These are phyloP conservation scores for Jackrogersella multiformis DNA, from an alignment of 495 filamentous ascomycete genomes.

Conservation along the genomic window DNA sequence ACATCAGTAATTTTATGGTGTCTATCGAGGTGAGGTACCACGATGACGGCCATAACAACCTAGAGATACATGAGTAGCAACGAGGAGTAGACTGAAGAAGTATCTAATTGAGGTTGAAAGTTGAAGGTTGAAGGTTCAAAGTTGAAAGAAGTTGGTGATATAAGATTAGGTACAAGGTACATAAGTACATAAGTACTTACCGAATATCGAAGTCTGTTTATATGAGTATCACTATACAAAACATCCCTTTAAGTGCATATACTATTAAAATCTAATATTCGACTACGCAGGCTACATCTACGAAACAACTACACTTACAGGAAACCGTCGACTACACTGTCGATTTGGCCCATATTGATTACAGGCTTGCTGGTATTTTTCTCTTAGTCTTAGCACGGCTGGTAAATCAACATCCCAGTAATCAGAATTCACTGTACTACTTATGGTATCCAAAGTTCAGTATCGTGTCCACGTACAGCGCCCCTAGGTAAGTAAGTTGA, in stretches of 20 bases:
- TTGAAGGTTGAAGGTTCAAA: no score
- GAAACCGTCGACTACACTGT: not conserved
- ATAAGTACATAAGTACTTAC: no score
- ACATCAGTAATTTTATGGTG: constrained; percentile 24
- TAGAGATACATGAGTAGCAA: constrained; percentile 9
- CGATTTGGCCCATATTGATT: no score
- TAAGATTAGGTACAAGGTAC: no score
- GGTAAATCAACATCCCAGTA: no score
- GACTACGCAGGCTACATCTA: not conserved
- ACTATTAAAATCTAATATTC: not conserved
- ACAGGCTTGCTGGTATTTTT: no score
- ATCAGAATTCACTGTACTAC: no score
- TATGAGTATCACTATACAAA: not conserved
- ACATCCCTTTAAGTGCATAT: not conserved
- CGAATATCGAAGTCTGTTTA: not conserved
- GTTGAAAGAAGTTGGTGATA: no score
- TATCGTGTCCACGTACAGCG: no score
- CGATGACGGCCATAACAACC: constrained; percentile 29
- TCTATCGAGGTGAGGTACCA: constrained; percentile 32
- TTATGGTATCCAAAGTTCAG: no score
- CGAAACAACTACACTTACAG: not conserved
- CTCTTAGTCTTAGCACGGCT: no score
- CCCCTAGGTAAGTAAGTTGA: no score
- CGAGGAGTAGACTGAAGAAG: not conserved
- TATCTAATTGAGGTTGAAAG: not conserved